Base-by-base conservation (phyloP, 2,329 filamentous ascomycete species). In the Dothideomycetes sp. region DNA sequence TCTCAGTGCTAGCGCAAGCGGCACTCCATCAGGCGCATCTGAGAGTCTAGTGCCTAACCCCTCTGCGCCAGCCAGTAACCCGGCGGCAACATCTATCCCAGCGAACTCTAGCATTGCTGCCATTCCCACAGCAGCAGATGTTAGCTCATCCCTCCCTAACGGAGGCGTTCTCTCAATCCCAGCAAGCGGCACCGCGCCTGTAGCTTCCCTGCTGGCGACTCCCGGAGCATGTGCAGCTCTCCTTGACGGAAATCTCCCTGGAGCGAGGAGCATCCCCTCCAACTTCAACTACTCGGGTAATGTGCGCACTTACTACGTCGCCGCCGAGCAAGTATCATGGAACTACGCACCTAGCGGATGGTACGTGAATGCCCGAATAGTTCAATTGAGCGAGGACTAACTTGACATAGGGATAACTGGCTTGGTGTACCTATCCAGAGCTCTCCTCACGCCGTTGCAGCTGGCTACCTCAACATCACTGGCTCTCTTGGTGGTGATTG, bases 311-410 rank as follows among this genome's bases (percentile, higher is more conserved):
- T 54, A 53, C 46, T 53, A 53, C 22, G 42, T 55, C 16, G 46
- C 53, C 11, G 49, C 52, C 12, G 53, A 55, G 38, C 45, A 53
- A 17, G 45, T 50, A 2, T 44, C 48, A 28, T 55, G 52, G 53
- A 41, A 55, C 30, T 55, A 54, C 28, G 49, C 51, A 13, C 51
- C 49, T 16, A 49, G 43, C 19, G 53, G 51, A 9, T 55, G 49
- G 49, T 30, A 30, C 6, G 23, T 25, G n/a, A n/a, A n/a, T n/a
- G 22, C 22, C 7, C 22, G 12, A 7, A 24, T 24, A 11, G 12
- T 11, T 24, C 12, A 11, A 3, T 11, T 24, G 22, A 24, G 12
- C 12, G 22, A 24, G 2, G 12, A 24, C 12, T 24, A 30, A 30
- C 27, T 6, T 7, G 13, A 30, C 2, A 8, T n/a, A 30, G 27